Evolutionary conservation across 305 asterid species (phyloP).

Genomic region (Solanum hybrid): DNA sequence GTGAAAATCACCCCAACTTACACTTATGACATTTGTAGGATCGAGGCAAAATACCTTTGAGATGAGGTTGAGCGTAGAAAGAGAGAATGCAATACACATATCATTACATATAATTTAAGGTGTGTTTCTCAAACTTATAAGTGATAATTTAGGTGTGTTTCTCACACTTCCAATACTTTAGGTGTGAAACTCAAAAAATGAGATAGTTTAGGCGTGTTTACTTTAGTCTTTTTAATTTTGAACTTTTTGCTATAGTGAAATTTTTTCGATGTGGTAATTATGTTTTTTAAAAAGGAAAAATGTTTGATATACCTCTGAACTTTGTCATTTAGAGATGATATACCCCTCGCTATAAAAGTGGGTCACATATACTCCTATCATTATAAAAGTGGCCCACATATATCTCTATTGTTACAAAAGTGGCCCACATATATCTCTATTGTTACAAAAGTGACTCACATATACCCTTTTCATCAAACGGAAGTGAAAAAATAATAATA

Average conservation of each 20-base stretch:
- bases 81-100: neutral
- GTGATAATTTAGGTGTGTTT: neutral
- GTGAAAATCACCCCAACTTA: neutral
- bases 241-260: neutral
- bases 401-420: too few species aligned
- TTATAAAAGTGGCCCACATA: neutral
- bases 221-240: neutral
- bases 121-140: neutral
- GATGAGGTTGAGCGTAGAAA: neutral
- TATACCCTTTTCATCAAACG: neutral
- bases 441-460: neutral
- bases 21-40: neutral
- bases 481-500: neutral
- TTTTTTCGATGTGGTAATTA: neutral
- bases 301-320: neutral
- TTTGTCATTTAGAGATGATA: neutral
- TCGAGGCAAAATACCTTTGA: neutral
- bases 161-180: neutral
- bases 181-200: neutral
- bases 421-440: too few species aligned
- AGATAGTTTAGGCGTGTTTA: neutral
- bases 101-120: neutral
- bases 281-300: neutral
- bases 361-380: neutral
- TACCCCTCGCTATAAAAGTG: neutral